Conservation (phyloP, 495 filamentous ascomycete genomes). For the Penicillium malachiteum region DNA sequence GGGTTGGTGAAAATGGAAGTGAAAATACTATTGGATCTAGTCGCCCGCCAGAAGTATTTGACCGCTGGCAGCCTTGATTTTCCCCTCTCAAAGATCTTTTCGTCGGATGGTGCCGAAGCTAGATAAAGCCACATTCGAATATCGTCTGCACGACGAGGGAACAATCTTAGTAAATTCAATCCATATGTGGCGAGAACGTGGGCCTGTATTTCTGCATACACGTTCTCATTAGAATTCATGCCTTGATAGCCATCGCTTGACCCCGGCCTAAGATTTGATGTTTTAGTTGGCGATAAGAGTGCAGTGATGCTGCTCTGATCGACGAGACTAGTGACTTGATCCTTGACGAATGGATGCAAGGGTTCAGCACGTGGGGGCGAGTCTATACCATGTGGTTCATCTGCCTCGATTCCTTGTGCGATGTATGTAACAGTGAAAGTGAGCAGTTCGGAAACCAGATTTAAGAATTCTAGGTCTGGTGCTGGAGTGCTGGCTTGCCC, state of each 20-base stretch:
- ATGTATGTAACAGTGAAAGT: constrained; percentile 61
- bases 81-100: constrained; percentile 33
- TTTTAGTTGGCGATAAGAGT: constrained; percentile 49
- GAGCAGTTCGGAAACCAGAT: constrained; percentile 63
- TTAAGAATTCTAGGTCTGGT: constrained; percentile 60
- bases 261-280: constrained; percentile 19
- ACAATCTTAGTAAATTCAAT: constrained; percentile 79
- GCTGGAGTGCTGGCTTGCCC: constrained; percentile 37
- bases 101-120: constrained; percentile 59
- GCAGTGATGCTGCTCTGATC: constrained; percentile 63
- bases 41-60: constrained; percentile 86
- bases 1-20: constrained; percentile 60
- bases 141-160: constrained; percentile 79
- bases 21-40: constrained; percentile 66
- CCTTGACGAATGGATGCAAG: constrained; percentile 56
- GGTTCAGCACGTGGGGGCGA: constrained; percentile 26
- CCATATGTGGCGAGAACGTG: constrained; percentile 82
- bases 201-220: constrained; percentile 54
- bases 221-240: too few species aligned
- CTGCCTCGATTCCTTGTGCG: constrained; percentile 52
- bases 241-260: too few species aligned
- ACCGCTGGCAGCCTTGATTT: constrained; percentile 63
- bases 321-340: constrained; percentile 61
- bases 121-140: constrained; percentile 95
- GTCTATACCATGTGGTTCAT: constrained; percentile 40